A percentile compares a stretch with the other conserved stretches of the same genome.
These are phyloP conservation scores for Auricularia sp. DNA, from an alignment of 768 basidiomycete genomes.

Conservation along the genomic window DNA sequence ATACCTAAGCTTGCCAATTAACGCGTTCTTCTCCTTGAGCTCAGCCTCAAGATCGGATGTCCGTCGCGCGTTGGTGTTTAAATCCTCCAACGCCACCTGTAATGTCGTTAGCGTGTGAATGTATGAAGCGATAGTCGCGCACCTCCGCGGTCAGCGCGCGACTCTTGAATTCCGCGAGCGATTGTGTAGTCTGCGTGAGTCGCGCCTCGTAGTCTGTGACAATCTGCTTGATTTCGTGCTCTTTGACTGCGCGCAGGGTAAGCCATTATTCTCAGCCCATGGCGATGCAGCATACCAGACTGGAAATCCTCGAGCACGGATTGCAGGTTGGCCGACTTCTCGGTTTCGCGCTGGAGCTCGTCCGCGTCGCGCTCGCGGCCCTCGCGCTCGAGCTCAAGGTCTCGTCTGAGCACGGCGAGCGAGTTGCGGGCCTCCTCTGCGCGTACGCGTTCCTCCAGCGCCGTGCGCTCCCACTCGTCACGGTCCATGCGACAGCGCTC, in stretches of 20 bases:
- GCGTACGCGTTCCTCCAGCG: conserved; percentile 54
- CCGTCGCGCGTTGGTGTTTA: conserved; percentile 50
- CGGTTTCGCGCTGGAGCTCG: conserved; percentile 56
- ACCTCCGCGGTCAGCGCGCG: conserved; percentile 85
- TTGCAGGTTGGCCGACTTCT: conserved; percentile 76
- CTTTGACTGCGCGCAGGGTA: conserved; percentile 51
- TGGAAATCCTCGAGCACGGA: conserved; percentile 95
- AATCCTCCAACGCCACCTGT: conserved; percentile 71
- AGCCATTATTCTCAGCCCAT: background rate
- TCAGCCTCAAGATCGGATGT: conserved; percentile 76
- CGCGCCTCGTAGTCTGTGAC: conserved; percentile 74
- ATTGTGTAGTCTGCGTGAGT: conserved; percentile 55
- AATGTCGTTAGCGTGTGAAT: background rate
- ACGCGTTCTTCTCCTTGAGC: conserved; percentile 87
- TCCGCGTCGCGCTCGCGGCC: conserved; percentile 42
- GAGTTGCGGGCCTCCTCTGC: conserved; percentile 61
- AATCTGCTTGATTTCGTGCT: conserved; percentile 79
- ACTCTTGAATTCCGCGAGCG: conserved; percentile 83
- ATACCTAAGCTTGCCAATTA: conserved; percentile 91
- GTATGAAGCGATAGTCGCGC: conserved; percentile 11
- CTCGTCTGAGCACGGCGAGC: conserved; percentile 45
- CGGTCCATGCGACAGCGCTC: conserved; percentile 79
- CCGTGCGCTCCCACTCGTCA: conserved; percentile 56
- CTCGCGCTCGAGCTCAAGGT: conserved; percentile 57
- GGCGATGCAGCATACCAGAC: conserved; percentile 43